A percentile compares a stretch with the other conserved stretches of the same genome.
Evolutionary conservation across 2,329 filamentous ascomycete genomes (phyloP).

Genomic region (Epichloe hybrida): DNA sequence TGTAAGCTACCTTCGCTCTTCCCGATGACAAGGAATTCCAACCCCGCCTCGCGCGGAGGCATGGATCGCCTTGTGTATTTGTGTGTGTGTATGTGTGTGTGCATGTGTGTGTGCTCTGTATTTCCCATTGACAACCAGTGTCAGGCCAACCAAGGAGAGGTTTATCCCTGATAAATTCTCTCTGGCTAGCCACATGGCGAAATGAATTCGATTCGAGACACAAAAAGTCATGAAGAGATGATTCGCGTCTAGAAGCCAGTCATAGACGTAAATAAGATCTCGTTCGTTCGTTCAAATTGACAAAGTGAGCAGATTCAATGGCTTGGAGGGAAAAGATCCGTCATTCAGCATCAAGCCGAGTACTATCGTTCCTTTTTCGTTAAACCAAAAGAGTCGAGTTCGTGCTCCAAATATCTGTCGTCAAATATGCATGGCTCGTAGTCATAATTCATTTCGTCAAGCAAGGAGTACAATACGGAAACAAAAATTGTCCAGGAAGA

Average conservation of each 20-base stretch:
- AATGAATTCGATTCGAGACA: background rate
- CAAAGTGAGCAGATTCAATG: slow-evolving; percentile 13
- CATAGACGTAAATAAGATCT: slow-evolving; percentile 5
- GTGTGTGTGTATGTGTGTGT: slow-evolving; percentile 2
- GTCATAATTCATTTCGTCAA: slow-evolving; percentile 33
- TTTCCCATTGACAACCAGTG: slow-evolving; percentile 33
- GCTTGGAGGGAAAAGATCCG: slow-evolving; percentile 14
- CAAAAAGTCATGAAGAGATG: slow-evolving; percentile 15
- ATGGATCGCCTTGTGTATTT: background rate
- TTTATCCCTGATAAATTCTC: slow-evolving; percentile 23
- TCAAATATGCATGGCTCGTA: slow-evolving; percentile 26
- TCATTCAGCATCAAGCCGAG: slow-evolving; percentile 20
- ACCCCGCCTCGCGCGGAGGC: slow-evolving; percentile 5
- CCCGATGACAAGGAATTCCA: slow-evolving; percentile 6
- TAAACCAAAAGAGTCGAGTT: slow-evolving; percentile 5
- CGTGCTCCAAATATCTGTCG: slow-evolving; percentile 7
- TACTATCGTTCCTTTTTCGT: slow-evolving; percentile 15
- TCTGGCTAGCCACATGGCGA: slow-evolving; percentile 22
- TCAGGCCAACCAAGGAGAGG: slow-evolving; percentile 19
- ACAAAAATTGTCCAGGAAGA: slow-evolving; percentile 24
- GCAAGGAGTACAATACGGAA: slow-evolving; percentile 25
- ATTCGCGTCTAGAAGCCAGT: slow-evolving; percentile 16
- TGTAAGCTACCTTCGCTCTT: slow-evolving; percentile 16
- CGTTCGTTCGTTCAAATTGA: background rate
- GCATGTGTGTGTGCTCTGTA: background rate